phyloP scores from a whole-genome alignment of 257 asterid species.

The Osmanthus fragrans region DNA sequence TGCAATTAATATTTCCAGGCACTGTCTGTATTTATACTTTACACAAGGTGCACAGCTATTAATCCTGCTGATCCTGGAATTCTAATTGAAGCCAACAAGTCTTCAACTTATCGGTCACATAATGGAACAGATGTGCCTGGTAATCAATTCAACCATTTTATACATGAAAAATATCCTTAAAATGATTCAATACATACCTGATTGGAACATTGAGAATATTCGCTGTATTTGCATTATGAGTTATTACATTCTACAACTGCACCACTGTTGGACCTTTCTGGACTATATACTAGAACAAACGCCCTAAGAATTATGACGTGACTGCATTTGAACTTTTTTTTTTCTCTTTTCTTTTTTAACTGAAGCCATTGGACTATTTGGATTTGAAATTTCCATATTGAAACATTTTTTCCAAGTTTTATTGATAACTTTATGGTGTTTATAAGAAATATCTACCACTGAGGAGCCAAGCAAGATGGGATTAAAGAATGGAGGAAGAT shows the following conservation, averaged over 20 bases:
- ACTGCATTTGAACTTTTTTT: no score
- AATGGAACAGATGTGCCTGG: constrained; percentile 67
- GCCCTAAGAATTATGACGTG: neutral
- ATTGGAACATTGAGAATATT: neutral
- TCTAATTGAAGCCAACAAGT: constrained; percentile 64
- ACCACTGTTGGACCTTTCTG: neutral
- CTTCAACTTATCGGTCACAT: constrained; percentile 57
- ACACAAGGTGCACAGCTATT: constrained; percentile 88
- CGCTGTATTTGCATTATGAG: neutral
- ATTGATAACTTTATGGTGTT: constrained; percentile 30
- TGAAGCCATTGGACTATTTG: neutral
- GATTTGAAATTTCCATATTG: neutral
- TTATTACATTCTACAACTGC: neutral
- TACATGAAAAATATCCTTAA: constrained; percentile 7
- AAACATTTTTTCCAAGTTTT: constrained; percentile 10
- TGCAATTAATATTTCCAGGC: constrained; percentile 56
- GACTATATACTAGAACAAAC: neutral
- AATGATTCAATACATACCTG: neutral
- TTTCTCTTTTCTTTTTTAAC: neutral
- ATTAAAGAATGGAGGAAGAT: constrained; percentile 50
- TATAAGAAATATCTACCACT: constrained; percentile 43
- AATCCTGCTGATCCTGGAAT: constrained; percentile 98
- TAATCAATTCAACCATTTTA: constrained; percentile 32
- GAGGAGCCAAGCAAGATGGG: constrained; percentile 68
- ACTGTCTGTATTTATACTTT: constrained; percentile 68